Base-by-base conservation (phyloP, 306 rosid species). In the Sesbania bispinosa region DNA sequence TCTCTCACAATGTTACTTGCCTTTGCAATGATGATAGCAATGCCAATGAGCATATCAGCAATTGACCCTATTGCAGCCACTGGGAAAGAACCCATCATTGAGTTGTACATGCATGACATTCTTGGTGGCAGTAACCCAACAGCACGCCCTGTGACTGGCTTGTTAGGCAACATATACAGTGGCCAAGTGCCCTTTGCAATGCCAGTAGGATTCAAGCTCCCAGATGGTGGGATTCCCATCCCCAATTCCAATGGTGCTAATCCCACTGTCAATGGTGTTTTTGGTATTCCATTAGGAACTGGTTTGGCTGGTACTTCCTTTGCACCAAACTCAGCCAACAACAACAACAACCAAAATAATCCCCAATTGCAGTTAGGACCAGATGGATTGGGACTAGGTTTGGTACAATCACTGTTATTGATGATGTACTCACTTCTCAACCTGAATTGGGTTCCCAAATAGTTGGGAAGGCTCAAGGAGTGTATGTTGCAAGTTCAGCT, bases 161-260 rank as follows among this genome's bases (percentile, higher is more conserved):
- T 92, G 36, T 71, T 92, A 10, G 96, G 98, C 14, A 90, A 81
- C 81, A 92, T 89, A 58, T 92, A 92, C 74, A 81, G 81, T 35
- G 90, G 98, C 23, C 86, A 86, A 82, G 89, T 92, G 9, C 96
- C 98, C 14, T 92, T 92, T 82, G 88, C 92, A 11, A 79, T 58
- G 55, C 95, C 92, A 41, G 67, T 83, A 18, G 96, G 91, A 13
- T 86, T 88, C 77, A 79, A 74, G 0, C 74, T 85, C 18, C 90
- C 96, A 57, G 55, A 73, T 10, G 89, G 80, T 13, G 87, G 43
- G 2, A 81, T 88, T 23, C 86, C 94, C 15, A 74, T 90, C 20
- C 98, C 97, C 1, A 93, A 93, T 79, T 94, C 97, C 66, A 90
- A 86, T 65, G 90, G 92, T 35, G 98, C 90, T 24, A 33, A 71